Evolutionary conservation across 208 protist species (phyloP).

Genomic region (Crithidia expoeki): DNA sequence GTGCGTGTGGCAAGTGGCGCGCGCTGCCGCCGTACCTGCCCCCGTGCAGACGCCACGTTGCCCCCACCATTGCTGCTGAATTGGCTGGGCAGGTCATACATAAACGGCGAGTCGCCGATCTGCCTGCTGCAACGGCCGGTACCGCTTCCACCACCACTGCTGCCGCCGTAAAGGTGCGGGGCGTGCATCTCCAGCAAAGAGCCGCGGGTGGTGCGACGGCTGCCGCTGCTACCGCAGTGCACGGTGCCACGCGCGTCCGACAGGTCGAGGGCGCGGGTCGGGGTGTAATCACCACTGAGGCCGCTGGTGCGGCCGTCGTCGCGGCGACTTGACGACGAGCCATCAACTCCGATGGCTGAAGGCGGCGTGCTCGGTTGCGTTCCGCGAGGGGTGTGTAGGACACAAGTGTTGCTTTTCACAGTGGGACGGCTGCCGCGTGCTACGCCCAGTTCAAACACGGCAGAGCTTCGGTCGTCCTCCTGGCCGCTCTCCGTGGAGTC

Average conservation of each 20-base stretch:
- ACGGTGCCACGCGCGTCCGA: slow-evolving; percentile 27
- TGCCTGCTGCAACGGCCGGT: slow-evolving; percentile 27
- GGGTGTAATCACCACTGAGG: slow-evolving; percentile 23
- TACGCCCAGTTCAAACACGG: slow-evolving; percentile 26
- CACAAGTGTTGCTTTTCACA: slow-evolving; percentile 1
- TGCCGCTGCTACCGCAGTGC: slow-evolving; percentile 21
- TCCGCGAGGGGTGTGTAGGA: slow-evolving; percentile 16
- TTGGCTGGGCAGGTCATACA: slow-evolving; percentile 11
- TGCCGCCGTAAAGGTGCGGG: slow-evolving; percentile 38
- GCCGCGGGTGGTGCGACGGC: slow-evolving; percentile 25
- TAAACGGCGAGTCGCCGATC: slow-evolving; percentile 15
- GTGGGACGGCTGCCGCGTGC: slow-evolving; percentile 19
- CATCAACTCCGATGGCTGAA: not conserved
- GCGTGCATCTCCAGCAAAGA: slow-evolving; percentile 30
- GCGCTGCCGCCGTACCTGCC: slow-evolving; percentile 24
- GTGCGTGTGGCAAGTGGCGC: slow-evolving; percentile 35
- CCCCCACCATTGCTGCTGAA: slow-evolving; percentile 10
- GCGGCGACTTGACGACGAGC: slow-evolving; percentile 11
- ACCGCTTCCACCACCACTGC: not conserved
- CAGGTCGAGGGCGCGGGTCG: slow-evolving; percentile 31
- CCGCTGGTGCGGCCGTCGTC: slow-evolving; percentile 20
- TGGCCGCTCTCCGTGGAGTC: slow-evolving; percentile 36
- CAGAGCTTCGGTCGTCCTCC: not conserved
- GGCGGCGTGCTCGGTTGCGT: slow-evolving; percentile 19
- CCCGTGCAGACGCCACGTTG: not conserved